Percentiles rank a stretch among this genome's conserved stretches.
These are phyloP conservation scores for Trichosporon coremiiforme DNA, from an alignment of 1,284 basidiomycete genomes.

Conservation along the genomic window DNA sequence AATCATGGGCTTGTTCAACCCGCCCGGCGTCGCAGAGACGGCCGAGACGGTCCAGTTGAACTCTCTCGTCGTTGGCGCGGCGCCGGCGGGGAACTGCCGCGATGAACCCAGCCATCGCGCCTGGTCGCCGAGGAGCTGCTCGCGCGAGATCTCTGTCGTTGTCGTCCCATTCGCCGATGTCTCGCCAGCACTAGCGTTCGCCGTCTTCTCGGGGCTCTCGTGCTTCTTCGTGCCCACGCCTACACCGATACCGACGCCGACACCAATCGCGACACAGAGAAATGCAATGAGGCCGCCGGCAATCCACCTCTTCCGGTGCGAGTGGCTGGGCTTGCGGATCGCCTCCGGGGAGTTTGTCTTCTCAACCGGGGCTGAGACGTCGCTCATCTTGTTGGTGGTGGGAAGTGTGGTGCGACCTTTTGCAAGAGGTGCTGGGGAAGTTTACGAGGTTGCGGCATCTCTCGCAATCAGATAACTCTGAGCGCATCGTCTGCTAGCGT, in stretches of 20 bases:
- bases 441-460: neutral
- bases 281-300: conserved; percentile 38
- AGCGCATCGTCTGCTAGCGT: neutral
- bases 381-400: conserved; percentile 1
- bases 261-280: conserved; percentile 23
- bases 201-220: neutral
- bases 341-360: neutral
- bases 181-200: conserved; percentile 5
- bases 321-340: neutral
- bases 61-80: conserved; percentile 35
- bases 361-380: neutral
- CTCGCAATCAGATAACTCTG: neutral
- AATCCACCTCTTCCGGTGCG: neutral
- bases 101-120: conserved; percentile 38
- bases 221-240: conserved; percentile 49
- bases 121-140: conserved; percentile 29
- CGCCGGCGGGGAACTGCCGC: conserved; percentile 32
- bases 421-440: neutral
- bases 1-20: conserved; percentile 56
- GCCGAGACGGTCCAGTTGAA: conserved; percentile 35
- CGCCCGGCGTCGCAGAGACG: conserved; percentile 55
- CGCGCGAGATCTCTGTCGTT: conserved; percentile 37
- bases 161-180: conserved; percentile 19
- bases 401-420: neutral
- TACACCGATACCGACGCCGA: conserved; percentile 57